Percentiles rank a stretch among this genome's conserved stretches.
Evolutionary conservation across 176 grass and related monocot species (phyloP).

Genomic region (Avena atlantica): DNA sequence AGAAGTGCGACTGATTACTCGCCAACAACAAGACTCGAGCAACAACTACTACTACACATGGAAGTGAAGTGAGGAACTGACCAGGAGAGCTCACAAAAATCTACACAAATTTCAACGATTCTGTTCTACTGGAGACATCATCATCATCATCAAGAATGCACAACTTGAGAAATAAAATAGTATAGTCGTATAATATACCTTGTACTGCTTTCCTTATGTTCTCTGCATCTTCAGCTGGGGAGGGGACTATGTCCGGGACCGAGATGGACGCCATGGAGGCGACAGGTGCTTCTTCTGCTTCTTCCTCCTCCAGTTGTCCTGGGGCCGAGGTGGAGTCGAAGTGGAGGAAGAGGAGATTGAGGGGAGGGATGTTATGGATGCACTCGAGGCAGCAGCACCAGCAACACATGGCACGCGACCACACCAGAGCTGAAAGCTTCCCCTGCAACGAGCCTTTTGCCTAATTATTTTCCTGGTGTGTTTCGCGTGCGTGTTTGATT

Average conservation of each 20-base stretch:
- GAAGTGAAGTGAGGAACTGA: background rate
- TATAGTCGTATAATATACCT: constrained; percentile 41
- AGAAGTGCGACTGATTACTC: no score
- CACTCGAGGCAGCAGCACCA: constrained; percentile 63
- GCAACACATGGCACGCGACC: constrained; percentile 50
- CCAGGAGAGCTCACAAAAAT: background rate
- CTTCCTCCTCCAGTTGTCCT: background rate
- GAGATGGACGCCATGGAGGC: constrained; percentile 70
- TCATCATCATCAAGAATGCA: constrained; percentile 20
- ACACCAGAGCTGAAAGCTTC: constrained; percentile 1
- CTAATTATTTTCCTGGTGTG: constrained; percentile 11
- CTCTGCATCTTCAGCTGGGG: constrained; percentile 65
- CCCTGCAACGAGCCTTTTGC: background rate
- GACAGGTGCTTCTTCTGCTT: background rate
- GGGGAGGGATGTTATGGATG: constrained; percentile 61
- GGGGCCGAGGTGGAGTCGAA: constrained; percentile 22
- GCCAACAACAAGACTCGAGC: background rate
- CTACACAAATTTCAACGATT: background rate
- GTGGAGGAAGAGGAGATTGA: constrained; percentile 54
- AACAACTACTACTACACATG: background rate
- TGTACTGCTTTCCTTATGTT: constrained; percentile 76
- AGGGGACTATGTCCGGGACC: constrained; percentile 51
- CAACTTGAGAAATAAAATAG: background rate
- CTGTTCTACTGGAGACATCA: no score
- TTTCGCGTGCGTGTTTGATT: constrained; percentile 5